Evolutionary conservation across 495 filamentous ascomycete species (phyloP).

Genomic region (Podospora fimiseda): DNA sequence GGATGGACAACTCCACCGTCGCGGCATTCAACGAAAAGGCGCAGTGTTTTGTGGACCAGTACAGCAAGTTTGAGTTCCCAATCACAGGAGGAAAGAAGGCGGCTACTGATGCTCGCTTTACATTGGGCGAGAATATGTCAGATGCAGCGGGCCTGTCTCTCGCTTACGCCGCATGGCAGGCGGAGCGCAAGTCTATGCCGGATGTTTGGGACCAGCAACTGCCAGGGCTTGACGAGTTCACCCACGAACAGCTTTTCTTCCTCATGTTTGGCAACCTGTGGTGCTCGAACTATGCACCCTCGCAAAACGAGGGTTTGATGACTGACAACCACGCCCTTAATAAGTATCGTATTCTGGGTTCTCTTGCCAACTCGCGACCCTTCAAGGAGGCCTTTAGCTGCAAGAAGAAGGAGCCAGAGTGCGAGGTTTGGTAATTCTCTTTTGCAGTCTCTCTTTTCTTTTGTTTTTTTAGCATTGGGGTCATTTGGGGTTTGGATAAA

Average conservation of each 20-base stretch:
- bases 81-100: constrained; percentile 56
- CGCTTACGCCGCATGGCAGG: constrained; percentile 56
- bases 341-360: constrained; percentile 54
- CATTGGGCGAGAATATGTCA: constrained; percentile 70
- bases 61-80: constrained; percentile 51
- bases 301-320: constrained; percentile 51
- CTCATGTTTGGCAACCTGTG: constrained; percentile 60
- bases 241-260: constrained; percentile 69
- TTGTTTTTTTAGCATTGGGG: neutral
- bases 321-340: constrained; percentile 61
- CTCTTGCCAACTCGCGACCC: constrained; percentile 59
- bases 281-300: constrained; percentile 59
- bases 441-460: neutral
- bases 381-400: constrained; percentile 65
- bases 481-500: neutral
- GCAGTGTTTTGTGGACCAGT: constrained; percentile 67
- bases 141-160: constrained; percentile 66
- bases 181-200: constrained; percentile 33
- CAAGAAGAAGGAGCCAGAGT: constrained; percentile 55
- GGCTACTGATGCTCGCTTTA: constrained; percentile 57
- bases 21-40: constrained; percentile 54
- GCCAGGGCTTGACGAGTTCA: constrained; percentile 59
- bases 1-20: constrained; percentile 60
- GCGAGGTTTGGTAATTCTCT: constrained; percentile 56
- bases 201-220: constrained; percentile 41